Conservation (phyloP, 768 basidiomycete genomes). For the Lentinula guzmanii region DNA sequence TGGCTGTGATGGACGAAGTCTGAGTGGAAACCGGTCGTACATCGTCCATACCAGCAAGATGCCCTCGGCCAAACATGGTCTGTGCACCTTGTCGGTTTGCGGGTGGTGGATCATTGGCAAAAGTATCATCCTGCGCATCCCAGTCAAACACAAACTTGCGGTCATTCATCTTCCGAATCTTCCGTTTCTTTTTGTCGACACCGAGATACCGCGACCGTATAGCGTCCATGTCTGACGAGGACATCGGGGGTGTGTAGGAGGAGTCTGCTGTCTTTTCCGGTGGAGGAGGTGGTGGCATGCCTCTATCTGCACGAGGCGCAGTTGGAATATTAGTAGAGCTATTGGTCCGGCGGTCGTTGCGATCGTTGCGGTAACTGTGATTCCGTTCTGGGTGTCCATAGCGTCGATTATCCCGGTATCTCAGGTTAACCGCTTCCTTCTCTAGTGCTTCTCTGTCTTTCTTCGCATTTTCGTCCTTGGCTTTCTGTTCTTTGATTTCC, state of each 20-base stretch:
- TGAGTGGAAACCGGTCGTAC: constrained; percentile 26
- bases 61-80: constrained; percentile 84
- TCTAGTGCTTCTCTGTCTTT: constrained; percentile 70
- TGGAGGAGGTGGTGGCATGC: constrained; percentile 28
- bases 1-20: constrained; percentile 27
- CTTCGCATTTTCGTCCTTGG: constrained; percentile 54
- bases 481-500: constrained; percentile 72
- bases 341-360: constrained; percentile 24
- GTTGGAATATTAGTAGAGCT: constrained; percentile 72
- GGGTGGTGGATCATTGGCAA: constrained; percentile 67
- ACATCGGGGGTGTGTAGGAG: constrained; percentile 59
- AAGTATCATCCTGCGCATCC: constrained; percentile 95
- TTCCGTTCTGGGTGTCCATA: constrained; percentile 47
- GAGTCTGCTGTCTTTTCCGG: constrained; percentile 32
- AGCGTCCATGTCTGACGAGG: constrained; percentile 71
- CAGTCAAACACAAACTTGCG: constrained; percentile 99
- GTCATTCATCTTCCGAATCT: constrained; percentile 91
- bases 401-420: constrained; percentile 41
- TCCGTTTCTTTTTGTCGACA: constrained; percentile 89
- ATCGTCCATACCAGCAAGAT: constrained; percentile 84
- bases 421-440: constrained; percentile 62
- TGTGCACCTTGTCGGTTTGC: constrained; percentile 77
- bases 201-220: constrained; percentile 94
- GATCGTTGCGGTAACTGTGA: constrained; percentile 29
- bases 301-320: constrained; percentile 75